Base-by-base conservation (phyloP, 2,329 filamentous ascomycete species). In the Ilyonectria sp. region DNA sequence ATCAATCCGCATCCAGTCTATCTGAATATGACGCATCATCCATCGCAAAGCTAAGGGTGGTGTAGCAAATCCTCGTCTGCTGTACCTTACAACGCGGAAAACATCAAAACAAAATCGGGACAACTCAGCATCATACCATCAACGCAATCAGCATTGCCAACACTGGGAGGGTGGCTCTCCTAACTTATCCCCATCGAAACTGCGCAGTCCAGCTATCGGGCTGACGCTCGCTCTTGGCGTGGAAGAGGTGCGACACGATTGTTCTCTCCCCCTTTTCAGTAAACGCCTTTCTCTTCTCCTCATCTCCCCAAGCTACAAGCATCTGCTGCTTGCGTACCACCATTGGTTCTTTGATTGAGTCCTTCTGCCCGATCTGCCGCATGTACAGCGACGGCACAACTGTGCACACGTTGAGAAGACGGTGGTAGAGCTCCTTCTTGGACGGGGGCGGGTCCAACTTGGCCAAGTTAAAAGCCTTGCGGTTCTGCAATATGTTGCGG, bases 281-380 rank as follows among this genome's bases (percentile, higher is more conserved):
- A 56, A 79, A 81, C 46, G 63, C 65, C 2, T 73, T 71, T 17
- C 75, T 73, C 73, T 78, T 77, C 60, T 81, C 79, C 23, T 76
- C 72, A 2, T 72, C n/a, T 0, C 79, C 79, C 79, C 79, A 84
- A 4, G 79, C 82, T 15, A 83, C 80, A 17, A 83, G 69, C 66
- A 82, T 74, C 61, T 78, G 77, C 68, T 84, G 82, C 68, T 77
- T 80, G 29, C 78, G 75, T n/a, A 83, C 74, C 9, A 81, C 64
- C 9, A 68, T 72, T 0, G 80, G 77, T 55, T 79, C 77, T 63
- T 78, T 77, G 62, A 82, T 77, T 3, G 73, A 69, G 62, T 80
- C 75, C 10, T 75, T 75, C 63, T 76, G 78, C 10, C 80, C 79
- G 13, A 81, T 76, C 61, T 79, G 76, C 10, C 78, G 77, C 73